Evolutionary conservation across 257 asterid species (phyloP), one percentile per base, ranked within the genome.

Genomic region (Misopates orontium): DNA sequence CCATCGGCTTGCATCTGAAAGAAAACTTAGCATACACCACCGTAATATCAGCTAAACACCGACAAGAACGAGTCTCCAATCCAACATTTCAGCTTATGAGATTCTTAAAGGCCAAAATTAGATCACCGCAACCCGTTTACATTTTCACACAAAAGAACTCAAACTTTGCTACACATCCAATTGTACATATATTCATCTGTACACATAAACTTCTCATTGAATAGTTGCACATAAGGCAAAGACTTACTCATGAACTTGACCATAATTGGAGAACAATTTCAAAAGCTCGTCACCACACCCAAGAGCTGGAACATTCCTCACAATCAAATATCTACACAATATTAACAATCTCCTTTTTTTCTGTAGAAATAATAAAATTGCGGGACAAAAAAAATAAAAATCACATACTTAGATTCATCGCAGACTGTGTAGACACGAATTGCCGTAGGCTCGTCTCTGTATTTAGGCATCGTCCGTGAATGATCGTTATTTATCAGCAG

Each of bases 1-100:
- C 97, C 97, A 92, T 87, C 8, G 97, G 96, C 77, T 89, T 89
- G 76, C 97, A 92, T 71, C 96, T 89, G 69, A 66, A 66, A 55
- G n/a, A 71, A 54, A 61, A 18, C 62, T 44, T 45, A 42, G 23
- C 24, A 70, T 42, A 15, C 49, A 67, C 25, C 49, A 50, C 32
- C 13, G 44, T 47, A 41, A 50, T 25, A 47, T 10, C 9, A 60
- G 41, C 20, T 61, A 21, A n/a, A 60, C 21, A 64, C 54, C 64
- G 19, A 24, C 25, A 57, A 32, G 17, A 20, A 10, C 20, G 1
- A 52, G n/a, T n/a, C n/a, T n/a, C n/a, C n/a, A n/a, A n/a, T n/a
- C n/a, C n/a, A n/a, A n/a, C n/a, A n/a, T n/a, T n/a, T n/a, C n/a
- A n/a, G n/a, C n/a, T n/a, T n/a, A n/a, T n/a, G n/a, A n/a, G n/a